phyloP scores from a whole-genome alignment of 257 asterid species.

The Craterostigma plantagineum region DNA sequence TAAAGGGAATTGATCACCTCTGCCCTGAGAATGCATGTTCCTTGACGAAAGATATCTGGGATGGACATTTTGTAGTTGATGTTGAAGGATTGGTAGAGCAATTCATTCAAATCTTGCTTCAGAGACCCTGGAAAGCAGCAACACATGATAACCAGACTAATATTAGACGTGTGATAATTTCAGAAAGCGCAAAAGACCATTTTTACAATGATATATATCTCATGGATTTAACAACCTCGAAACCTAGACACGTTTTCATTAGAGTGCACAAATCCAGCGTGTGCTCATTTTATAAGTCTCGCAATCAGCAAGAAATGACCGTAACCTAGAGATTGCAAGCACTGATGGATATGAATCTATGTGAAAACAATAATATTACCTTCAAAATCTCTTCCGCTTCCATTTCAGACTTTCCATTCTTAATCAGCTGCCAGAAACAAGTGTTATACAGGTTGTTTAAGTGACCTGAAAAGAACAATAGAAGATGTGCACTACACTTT shows the following conservation, averaged over 20 bases:
- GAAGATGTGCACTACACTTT: no score
- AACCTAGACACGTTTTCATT: no score
- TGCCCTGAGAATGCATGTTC: conserved; percentile 55
- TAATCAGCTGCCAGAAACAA: conserved; percentile 54
- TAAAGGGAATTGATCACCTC: conserved; percentile 23
- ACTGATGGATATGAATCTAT: no score
- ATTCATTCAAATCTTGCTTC: conserved; percentile 59
- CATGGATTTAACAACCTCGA: no score
- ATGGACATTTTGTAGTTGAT: conserved; percentile 59
- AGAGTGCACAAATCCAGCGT: no score
- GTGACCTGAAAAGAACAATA: conserved; percentile 47
- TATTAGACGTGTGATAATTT: no score
- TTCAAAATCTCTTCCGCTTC: conserved; percentile 45
- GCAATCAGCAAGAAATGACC: no score
- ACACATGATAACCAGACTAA: conserved; percentile 3
- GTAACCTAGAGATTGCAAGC: no score
- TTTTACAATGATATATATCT: no score
- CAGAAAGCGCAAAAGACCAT: no score
- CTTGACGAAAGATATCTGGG: conserved; percentile 72
- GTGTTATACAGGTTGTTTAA: conserved; percentile 40
- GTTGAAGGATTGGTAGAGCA: conserved; percentile 52
- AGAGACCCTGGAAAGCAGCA: conserved; percentile 26
- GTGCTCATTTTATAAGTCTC: no score
- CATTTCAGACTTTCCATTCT: conserved; percentile 34
- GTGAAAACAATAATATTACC: conserved; percentile 27